A percentile compares a stretch with the other conserved stretches of the same genome.
Conservation (phyloP, 2,329 filamentous ascomycete species). For the Alternaria sp. region DNA sequence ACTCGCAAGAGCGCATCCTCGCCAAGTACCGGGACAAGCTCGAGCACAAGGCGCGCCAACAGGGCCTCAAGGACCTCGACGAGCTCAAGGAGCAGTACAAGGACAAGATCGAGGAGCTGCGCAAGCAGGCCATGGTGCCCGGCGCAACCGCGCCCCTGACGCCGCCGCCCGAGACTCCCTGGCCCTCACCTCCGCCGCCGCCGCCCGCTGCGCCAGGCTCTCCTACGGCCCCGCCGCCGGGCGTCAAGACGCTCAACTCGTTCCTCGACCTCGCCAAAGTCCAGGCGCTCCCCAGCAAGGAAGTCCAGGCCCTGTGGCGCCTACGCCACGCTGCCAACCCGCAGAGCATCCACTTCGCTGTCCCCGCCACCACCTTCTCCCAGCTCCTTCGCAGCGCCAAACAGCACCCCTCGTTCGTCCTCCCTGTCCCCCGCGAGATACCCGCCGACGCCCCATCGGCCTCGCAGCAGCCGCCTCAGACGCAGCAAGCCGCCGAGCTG, state of each 20-base stretch:
- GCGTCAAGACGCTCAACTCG: conserved; percentile 69
- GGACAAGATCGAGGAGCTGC: conserved; percentile 77
- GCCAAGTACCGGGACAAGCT: conserved; percentile 92
- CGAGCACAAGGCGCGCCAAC: conserved; percentile 76
- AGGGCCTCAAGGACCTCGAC: conserved; percentile 73
- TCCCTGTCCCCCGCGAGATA: conserved; percentile 75
- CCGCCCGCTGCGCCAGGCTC: conserved; percentile 29
- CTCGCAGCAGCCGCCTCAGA: conserved; percentile 15
- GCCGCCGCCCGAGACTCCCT: conserved; percentile 22
- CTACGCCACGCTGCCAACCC: conserved; percentile 78
- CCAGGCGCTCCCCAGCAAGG: conserved; percentile 72
- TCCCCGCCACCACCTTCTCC: conserved; percentile 75
- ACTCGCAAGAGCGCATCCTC: conserved; percentile 68
- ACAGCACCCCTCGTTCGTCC: conserved; percentile 83
- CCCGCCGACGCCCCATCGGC: conserved; percentile 33
- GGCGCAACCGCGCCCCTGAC: conserved; percentile 56
- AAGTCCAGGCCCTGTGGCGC: conserved; percentile 89
- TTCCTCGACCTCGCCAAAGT: conserved; percentile 84
- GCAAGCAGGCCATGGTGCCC: conserved; percentile 68
- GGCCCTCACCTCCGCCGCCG: conserved; percentile 36
- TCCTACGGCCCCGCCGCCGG: conserved; percentile 46
- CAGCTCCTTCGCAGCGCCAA: conserved; percentile 75
- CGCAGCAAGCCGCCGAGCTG: conserved; percentile 77
- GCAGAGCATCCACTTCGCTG: conserved; percentile 80
- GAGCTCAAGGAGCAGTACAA: conserved; percentile 82